Evolutionary conservation across 2,329 filamentous ascomycete genomes (phyloP).

Genomic region (Aspergillus sojae): DNA sequence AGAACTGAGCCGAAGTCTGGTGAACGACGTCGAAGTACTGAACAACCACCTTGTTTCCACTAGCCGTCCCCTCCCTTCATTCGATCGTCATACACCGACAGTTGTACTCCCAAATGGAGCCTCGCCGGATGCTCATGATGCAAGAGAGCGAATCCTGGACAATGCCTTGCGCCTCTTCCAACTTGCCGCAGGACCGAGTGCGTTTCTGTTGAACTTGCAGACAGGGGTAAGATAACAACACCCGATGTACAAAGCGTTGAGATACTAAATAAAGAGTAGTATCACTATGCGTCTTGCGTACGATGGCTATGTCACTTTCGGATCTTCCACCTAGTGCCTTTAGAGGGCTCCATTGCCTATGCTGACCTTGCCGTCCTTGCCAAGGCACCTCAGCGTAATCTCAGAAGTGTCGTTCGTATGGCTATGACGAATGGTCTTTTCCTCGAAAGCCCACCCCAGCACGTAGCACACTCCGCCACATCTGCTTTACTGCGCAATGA

Average conservation of each 20-base stretch:
- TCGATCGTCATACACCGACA: neutral
- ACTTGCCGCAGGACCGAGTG: constrained; percentile 19
- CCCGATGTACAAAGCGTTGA: neutral
- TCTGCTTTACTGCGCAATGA: constrained; percentile 50
- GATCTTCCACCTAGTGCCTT: constrained; percentile 33
- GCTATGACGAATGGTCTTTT: constrained; percentile 63
- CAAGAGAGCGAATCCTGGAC: neutral
- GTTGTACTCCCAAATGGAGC: neutral
- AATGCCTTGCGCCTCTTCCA: neutral
- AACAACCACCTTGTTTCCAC: neutral
- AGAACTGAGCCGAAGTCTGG: neutral
- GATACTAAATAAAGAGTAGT: constrained; percentile 7
- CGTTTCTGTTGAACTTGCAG: constrained; percentile 18
- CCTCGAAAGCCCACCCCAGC: constrained; percentile 52
- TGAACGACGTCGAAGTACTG: neutral
- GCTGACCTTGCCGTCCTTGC: constrained; percentile 27
- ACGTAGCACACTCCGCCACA: constrained; percentile 59
- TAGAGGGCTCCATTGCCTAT: constrained; percentile 26
- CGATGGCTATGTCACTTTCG: constrained; percentile 33
- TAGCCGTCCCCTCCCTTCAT: neutral
- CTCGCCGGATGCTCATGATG: neutral
- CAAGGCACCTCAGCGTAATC: constrained; percentile 24
- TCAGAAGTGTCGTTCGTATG: constrained; percentile 51
- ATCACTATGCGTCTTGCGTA: constrained; percentile 29
- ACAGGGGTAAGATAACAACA: neutral